Evolutionary conservation across 129 eudicot genomes (phyloP).

Genomic region (Gnaphalium uliginosum): DNA sequence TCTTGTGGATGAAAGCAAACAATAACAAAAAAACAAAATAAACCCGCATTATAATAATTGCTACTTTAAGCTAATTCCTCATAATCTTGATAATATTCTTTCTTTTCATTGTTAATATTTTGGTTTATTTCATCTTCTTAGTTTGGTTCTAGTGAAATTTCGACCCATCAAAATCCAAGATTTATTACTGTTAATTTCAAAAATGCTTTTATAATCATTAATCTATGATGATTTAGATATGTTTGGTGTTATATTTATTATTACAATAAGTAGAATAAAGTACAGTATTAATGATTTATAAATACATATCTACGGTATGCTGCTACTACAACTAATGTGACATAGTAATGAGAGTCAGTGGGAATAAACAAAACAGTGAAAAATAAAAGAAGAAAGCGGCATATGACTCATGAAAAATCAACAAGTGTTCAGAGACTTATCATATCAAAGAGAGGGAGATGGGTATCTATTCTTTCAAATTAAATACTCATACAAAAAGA

Average conservation of each 20-base stretch:
- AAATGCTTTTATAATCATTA: no score
- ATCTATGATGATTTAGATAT: no score
- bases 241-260: background rate
- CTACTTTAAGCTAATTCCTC: slow-evolving; percentile 23
- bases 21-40: slow-evolving; percentile 13
- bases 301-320: background rate
- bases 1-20: slow-evolving; percentile 27
- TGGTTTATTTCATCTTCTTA: no score
- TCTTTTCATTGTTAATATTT: background rate
- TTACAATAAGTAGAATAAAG: background rate
- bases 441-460: slow-evolving; percentile 28
- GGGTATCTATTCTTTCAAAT: slow-evolving; percentile 39
- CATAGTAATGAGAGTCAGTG: slow-evolving; percentile 1
- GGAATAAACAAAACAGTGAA: slow-evolving; percentile 23
- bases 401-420: slow-evolving; percentile 19
- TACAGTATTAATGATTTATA: background rate
- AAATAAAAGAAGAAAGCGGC: slow-evolving; percentile 19
- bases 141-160: no score
- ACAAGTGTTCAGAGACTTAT: slow-evolving; percentile 24
- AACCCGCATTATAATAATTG: slow-evolving; percentile 9
- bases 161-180: no score
- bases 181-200: no score
- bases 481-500: slow-evolving; percentile 4
- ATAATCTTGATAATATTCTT: background rate
- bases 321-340: background rate